Conservation (phyloP, 2,329 filamentous ascomycete species). For the Botryotinia narcissicola region DNA sequence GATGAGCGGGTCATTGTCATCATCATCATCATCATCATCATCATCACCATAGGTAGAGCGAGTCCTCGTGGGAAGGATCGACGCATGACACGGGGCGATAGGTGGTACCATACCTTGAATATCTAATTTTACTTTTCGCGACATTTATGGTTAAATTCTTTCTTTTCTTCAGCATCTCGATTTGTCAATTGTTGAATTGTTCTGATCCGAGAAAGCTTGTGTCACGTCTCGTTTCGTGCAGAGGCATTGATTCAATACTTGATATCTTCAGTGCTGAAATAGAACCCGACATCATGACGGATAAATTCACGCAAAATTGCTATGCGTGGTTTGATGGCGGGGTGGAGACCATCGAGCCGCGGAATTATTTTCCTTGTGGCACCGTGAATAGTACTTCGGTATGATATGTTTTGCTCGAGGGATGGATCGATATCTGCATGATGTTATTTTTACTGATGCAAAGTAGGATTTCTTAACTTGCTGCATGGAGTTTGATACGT, state of each 20-base stretch:
- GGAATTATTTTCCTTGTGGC: conserved; percentile 1
- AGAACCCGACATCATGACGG: conserved; percentile 36
- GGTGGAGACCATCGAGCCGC: background rate
- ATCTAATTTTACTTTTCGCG: background rate
- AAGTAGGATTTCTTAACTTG: background rate
- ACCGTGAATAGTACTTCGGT: conserved; percentile 8
- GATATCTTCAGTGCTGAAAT: conserved; percentile 55
- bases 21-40: background rate
- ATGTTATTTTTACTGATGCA: background rate
- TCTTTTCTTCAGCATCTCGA: background rate
- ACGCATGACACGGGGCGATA: background rate
- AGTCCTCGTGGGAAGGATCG: background rate
- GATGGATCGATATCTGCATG: background rate
- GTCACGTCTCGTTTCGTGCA: conserved; percentile 57
- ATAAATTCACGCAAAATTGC: conserved; percentile 8
- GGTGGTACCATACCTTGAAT: background rate
- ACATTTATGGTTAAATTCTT: background rate
- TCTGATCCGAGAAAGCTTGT: too few relatives aligned
- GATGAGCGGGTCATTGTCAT: background rate
- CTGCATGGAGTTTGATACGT: conserved; percentile 4
- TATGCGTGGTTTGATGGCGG: background rate
- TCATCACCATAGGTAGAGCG: background rate
- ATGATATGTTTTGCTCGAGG: background rate
- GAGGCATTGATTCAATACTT: conserved; percentile 61
- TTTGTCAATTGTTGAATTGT: background rate